Conservation (phyloP, 176 grass and related monocot species). For the Musa acuminata region DNA sequence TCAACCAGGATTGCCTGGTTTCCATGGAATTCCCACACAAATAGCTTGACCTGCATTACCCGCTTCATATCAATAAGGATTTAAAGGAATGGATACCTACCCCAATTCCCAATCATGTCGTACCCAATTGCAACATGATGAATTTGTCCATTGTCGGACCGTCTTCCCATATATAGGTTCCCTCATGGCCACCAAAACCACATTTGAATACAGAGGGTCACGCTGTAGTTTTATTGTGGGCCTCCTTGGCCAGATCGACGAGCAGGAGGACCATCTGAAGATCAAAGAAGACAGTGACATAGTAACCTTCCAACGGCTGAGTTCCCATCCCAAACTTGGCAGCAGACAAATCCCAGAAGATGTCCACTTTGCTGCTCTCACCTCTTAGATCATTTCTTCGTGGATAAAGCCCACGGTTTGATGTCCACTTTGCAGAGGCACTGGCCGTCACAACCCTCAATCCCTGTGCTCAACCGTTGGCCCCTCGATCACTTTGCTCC, state of each 20-base stretch:
- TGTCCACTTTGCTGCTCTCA: slow-evolving; percentile 46
- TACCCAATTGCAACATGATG: slow-evolving; percentile 51
- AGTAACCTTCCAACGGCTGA: slow-evolving; percentile 43
- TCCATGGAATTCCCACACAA: slow-evolving; percentile 58
- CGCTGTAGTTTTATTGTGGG: slow-evolving; percentile 41
- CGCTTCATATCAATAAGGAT: slow-evolving; percentile 58
- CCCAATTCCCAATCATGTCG: slow-evolving; percentile 22
- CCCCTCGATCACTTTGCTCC: slow-evolving; percentile 56
- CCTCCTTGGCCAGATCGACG: slow-evolving; percentile 52
- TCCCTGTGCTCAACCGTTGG: slow-evolving; percentile 50
- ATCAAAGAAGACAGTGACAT: slow-evolving; percentile 49
- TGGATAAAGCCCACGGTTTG: slow-evolving; percentile 73
- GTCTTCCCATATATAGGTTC: slow-evolving; percentile 66
- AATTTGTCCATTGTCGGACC: slow-evolving; percentile 42
- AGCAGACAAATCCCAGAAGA: slow-evolving; percentile 61
- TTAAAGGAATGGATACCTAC: slow-evolving; percentile 52
- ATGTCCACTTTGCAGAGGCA: slow-evolving; percentile 61
- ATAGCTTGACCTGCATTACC: slow-evolving; percentile 52
- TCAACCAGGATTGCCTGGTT: slow-evolving; percentile 74
- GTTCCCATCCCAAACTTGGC: slow-evolving; percentile 52
- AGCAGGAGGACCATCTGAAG: slow-evolving; percentile 60
- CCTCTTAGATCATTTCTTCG: slow-evolving; percentile 58
- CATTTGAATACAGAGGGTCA: slow-evolving; percentile 29
- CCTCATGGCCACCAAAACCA: slow-evolving; percentile 44
- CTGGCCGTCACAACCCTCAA: slow-evolving; percentile 38